Base-by-base conservation (phyloP, 441 rosid species). In the Capsella rubella region DNA sequence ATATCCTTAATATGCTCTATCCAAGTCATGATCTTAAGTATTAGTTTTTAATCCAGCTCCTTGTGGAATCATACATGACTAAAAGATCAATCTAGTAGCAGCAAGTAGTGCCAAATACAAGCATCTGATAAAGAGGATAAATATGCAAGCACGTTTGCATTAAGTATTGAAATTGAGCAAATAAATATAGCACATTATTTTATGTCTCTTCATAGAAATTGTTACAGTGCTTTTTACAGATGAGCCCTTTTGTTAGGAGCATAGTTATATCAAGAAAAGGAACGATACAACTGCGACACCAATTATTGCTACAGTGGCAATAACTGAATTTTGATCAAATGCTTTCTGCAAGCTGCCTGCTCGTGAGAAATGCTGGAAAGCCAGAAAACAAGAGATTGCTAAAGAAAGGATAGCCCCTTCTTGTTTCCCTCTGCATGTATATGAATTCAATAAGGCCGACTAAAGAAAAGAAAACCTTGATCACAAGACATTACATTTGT, bases 311-410 rank as follows among this genome's bases (percentile, higher is more conserved):
- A 88, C 9, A 71, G 98, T 86, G 83, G 98, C 96, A 65, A 95
- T 58, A 80, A 92, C 28, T 76, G 98, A 87, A 79, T 82, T 88
- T 84, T 87, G 93, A 54, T 92, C 92, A 74, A 90, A 89, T n/a
- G 99, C 84, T 61, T 60, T 85, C 72, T 67, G 82, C 82, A 92
- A 81, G 87, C 82, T 85, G 70, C 94, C 90, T 27, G 80, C 73
- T 78, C 90, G 69, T 49, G 96, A 88, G 83, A 95, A 89, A 79
- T 95, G 99, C 89, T 89, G 96, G 86, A 83, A 95, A 63, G 89
- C 97, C 86, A 95, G 61, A 75, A 88, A 92, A 45, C 75, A 88
- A 16, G 90, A 84, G 43, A 90, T 82, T 64, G 81, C 83, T 72
- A 95, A 62, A 55, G 87, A 73, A 74, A 90, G 81, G 59, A 92